Evolutionary conservation across 1,284 basidiomycete genomes (phyloP), one percentile per base, ranked within the genome.

Genomic region (Puccinia polysora): DNA sequence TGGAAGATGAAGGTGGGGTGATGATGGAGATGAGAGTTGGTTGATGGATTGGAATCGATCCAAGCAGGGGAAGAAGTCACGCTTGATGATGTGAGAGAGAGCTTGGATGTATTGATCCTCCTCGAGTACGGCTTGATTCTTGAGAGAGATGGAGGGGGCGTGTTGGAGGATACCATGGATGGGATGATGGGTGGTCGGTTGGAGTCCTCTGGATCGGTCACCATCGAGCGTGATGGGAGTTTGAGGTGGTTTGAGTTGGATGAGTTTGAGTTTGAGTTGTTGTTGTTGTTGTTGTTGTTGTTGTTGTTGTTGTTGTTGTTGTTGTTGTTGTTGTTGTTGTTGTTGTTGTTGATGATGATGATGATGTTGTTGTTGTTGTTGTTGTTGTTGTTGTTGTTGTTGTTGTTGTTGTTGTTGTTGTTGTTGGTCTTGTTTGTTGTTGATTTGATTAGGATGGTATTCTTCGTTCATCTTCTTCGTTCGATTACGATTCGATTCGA

Each of bases 31-130:
- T 52, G 3, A n/a, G 53, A 32, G 25, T 56, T 23, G 32, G 40
- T 28, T 30, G 43, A 62, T 5, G 59, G n/a, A 89, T 76, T 93
- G 89, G 36, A 94, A 83, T 76, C 90, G 89, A 23, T 88, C 86
- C 12, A 96, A 85, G 14, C 89, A 90, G 0, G 95, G 95, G 78
- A 97, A 99, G 84, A 97, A 99, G 82, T 97, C 94, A 64, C 96
- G 87, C 59, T 90, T 88, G 79, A 98, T 97, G 78, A 98, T 96
- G 62, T 87, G 85, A 2, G 91, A 91, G n/a, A 98, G 84, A 0
- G 90, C 89, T 64, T 86, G 86, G 0, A 91, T 94, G 80, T 98
- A 98, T 78, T 92, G 90, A 76, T 97, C 93, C 82, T 98, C 95
- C 7, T 75, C 76, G 18, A 80, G 75, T 34, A 81, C 76, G 7